Evolutionary conservation across 2,329 filamentous ascomycete genomes (phyloP).

Genomic region (Stagonosporopsis cucurbitacearum): DNA sequence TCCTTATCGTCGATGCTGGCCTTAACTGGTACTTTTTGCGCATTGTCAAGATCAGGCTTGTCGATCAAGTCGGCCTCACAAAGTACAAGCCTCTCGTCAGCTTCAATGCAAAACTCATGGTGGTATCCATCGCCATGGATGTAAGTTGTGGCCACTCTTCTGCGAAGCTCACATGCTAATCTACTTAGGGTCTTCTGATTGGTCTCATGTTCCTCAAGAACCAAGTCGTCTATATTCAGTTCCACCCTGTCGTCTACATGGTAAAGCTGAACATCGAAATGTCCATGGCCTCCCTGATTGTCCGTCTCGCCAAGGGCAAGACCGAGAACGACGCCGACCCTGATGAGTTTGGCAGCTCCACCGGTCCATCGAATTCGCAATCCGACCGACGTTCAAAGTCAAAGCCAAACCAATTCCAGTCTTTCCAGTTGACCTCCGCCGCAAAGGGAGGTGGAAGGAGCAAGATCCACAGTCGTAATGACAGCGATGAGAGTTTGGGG

Average conservation of each 20-base stretch:
- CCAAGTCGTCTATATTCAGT: constrained; percentile 50
- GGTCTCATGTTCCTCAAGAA: constrained; percentile 50
- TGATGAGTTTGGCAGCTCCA: constrained; percentile 26
- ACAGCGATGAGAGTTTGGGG: constrained; percentile 31
- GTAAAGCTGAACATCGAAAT: constrained; percentile 56
- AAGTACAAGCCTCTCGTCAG: constrained; percentile 51
- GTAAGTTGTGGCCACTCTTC: constrained; percentile 24
- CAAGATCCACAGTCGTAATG: constrained; percentile 24
- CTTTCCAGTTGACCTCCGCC: constrained; percentile 26
- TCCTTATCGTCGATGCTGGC: constrained; percentile 57
- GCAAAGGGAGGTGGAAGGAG: constrained; percentile 14
- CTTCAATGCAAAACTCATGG: constrained; percentile 52
- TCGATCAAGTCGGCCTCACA: constrained; percentile 47
- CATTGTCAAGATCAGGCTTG: constrained; percentile 49
- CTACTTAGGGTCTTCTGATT: constrained; percentile 42
- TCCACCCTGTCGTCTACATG: constrained; percentile 53
- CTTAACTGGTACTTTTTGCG: constrained; percentile 63
- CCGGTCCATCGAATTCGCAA: constrained; percentile 26
- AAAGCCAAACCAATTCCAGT: constrained; percentile 21
- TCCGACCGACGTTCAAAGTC: constrained; percentile 19
- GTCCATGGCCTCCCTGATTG: constrained; percentile 53
- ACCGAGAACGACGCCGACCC: constrained; percentile 37
- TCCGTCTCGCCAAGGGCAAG: constrained; percentile 43
- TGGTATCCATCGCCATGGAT: constrained; percentile 52
- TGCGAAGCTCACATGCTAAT: not conserved